Base-by-base conservation (phyloP, 371 early-diverging fungal species). In the Cokeromyces recurvatus region DNA sequence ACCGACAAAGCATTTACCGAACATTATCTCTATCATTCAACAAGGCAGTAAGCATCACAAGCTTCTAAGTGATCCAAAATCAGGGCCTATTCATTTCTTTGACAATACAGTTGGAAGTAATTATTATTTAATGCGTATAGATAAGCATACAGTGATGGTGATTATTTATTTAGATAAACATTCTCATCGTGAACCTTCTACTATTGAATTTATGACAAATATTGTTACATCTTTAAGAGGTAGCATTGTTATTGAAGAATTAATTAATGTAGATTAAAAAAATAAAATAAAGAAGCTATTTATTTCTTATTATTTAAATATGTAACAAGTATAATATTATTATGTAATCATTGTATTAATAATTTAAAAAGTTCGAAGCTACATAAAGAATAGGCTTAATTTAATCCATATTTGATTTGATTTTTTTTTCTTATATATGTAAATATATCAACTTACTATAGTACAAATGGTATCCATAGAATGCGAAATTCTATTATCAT, bases 21-120 rank as follows among this genome's bases (percentile, higher is more conserved):
- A 74, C 24, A 76, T 79, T 29, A 79, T 83, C 20, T 79, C 84
- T 1, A 83, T 83, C 19, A 77, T 83, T 43, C 79, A 81, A 57
- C n/a, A n/a, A n/a, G 77, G 75, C 9, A 71, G 74, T 36, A 59
- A 55, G 25, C 61, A 46, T 43, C n/a, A n/a, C n/a, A 73, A 71
- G 29, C 7, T 11, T 23, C 58, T 79, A 3, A 71, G 61, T 35
- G 75, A 79, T 44, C 56, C 60, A 8, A 67, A 61, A 38, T 45
- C 59, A 15, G 56, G 53, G 0, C 75, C 73, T 9, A 51, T 69
- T 9, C 63, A 79, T 45, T 82, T 82, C 48, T 78, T 62, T 39
- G 85, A 82, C 50, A 68, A 51, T 44, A 78, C 68, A 19, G 64
- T 81, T 9, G 69, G 69, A 4, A 74, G 77, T 37, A 78, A 79